phyloP scores from a whole-genome alignment of 176 grass and related monocot genomes.

The Areca catechu region DNA sequence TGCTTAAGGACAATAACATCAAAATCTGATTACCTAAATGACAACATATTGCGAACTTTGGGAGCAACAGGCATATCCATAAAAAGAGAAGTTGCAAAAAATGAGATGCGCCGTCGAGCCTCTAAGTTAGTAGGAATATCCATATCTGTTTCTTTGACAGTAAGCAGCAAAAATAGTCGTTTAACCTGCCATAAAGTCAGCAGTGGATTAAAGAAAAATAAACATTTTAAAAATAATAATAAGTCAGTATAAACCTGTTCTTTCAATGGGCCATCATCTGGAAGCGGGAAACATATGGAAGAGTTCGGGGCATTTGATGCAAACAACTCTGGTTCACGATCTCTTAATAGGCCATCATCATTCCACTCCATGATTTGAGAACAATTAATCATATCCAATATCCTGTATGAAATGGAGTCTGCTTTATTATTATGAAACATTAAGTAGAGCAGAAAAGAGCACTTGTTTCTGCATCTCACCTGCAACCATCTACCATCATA shows the following conservation, averaged over 20 bases:
- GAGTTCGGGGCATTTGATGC: conserved; percentile 34
- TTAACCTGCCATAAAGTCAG: conserved; percentile 53
- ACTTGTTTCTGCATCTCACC: conserved; percentile 38
- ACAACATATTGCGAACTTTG: conserved; percentile 80
- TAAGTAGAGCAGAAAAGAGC: neutral
- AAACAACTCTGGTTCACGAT: conserved; percentile 74
- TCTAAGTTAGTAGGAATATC: conserved; percentile 81
- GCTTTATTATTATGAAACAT: conserved; percentile 11
- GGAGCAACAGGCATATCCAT: conserved; percentile 94
- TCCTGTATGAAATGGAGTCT: conserved; percentile 35
- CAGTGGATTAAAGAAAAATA: neutral
- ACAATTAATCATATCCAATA: conserved; percentile 57
- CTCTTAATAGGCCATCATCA: conserved; percentile 28
- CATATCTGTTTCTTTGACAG: conserved; percentile 65
- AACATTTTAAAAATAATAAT: neutral
- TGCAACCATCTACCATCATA: conserved; percentile 67
- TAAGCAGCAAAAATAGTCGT: conserved; percentile 68
- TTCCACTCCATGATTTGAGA: conserved; percentile 31
- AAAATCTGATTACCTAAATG: conserved; percentile 61
- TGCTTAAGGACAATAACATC: too few species aligned
- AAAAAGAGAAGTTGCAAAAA: conserved; percentile 88
- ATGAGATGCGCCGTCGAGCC: conserved; percentile 73
- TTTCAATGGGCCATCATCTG: conserved; percentile 39
- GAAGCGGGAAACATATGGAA: conserved; percentile 59
- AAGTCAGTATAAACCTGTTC: conserved; percentile 52